A percentile compares a stretch with the other conserved stretches of the same genome.
Evolutionary conservation across 169 alveolate species (phyloP).

Genomic region (Eimeria falciformis): DNA sequence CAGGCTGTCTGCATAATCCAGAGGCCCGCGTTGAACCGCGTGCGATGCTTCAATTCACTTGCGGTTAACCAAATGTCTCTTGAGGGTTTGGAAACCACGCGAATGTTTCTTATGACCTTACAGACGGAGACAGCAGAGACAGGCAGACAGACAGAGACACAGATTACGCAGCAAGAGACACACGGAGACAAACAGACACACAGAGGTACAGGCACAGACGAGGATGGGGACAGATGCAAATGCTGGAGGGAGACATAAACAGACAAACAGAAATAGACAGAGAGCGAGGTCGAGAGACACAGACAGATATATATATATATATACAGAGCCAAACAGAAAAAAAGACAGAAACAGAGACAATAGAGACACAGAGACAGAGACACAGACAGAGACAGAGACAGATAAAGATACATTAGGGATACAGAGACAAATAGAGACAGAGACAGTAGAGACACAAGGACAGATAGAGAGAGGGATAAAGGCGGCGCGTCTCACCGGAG

Average conservation of each 20-base stretch:
- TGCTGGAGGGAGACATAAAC: too few species aligned
- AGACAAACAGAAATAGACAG: too few species aligned
- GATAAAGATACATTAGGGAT: background rate
- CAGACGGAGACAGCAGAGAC: background rate
- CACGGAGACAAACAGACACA: too few species aligned
- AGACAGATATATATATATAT: too few species aligned
- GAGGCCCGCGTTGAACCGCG: slow-evolving; percentile 91
- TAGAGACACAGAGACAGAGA: background rate
- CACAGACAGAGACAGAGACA: background rate
- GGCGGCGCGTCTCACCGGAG: too few species aligned
- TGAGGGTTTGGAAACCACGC: slow-evolving; percentile 93
- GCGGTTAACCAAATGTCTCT: slow-evolving; percentile 94
- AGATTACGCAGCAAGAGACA: too few species aligned
- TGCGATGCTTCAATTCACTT: slow-evolving; percentile 90
- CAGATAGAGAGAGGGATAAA: too few species aligned
- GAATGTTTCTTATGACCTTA: slow-evolving; percentile 85
- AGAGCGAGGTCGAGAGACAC: too few species aligned
- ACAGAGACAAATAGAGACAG: background rate
- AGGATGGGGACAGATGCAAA: too few species aligned
- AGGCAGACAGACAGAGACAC: background rate
- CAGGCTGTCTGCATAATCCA: slow-evolving; percentile 92
- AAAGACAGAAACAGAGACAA: background rate
- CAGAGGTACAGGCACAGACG: too few species aligned
- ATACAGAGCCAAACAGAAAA: too few species aligned
- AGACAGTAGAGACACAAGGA: background rate